phyloP scores from a whole-genome alignment of 352 stramenopile genomes.

The Phytophthora agathidicida region DNA sequence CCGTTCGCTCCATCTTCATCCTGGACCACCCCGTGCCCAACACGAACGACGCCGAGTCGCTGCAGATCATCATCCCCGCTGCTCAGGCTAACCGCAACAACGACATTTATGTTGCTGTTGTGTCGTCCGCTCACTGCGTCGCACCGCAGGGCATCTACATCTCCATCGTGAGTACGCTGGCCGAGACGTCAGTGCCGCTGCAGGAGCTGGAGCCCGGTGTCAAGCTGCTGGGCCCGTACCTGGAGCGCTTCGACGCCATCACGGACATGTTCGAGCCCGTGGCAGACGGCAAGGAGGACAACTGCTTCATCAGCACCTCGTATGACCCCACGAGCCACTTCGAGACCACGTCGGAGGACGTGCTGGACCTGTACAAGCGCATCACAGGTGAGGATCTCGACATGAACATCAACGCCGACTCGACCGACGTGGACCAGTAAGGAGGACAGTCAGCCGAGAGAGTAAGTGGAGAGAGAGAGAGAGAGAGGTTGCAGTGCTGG shows the following conservation, averaged over 20 bases:
- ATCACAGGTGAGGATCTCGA: slow-evolving; percentile 98
- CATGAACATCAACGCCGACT: slow-evolving; percentile 98
- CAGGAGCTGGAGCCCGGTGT: slow-evolving; percentile 95
- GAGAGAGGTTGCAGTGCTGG: neutral
- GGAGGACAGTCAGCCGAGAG: neutral
- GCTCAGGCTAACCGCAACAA: slow-evolving; percentile 94
- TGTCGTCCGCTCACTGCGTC: slow-evolving; percentile 95
- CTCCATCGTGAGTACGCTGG: slow-evolving; percentile 98
- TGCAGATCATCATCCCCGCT: slow-evolving; percentile 99
- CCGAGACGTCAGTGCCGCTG: slow-evolving; percentile 96
- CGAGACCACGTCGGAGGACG: slow-evolving; percentile 96
- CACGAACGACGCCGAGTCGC: slow-evolving; percentile 96
- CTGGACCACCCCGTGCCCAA: slow-evolving; percentile 98
- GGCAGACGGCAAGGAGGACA: slow-evolving; percentile 90
- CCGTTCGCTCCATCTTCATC: slow-evolving; percentile 99
- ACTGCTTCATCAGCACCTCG: slow-evolving; percentile 98
- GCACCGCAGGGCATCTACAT: slow-evolving; percentile 97
- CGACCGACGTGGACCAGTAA: slow-evolving; percentile 95
- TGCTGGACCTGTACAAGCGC: slow-evolving; percentile 97
- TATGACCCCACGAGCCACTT: slow-evolving; percentile 96
- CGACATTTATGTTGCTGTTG: slow-evolving; percentile 99
- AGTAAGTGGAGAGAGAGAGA: slow-evolving; percentile 9
- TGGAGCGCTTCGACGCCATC: slow-evolving; percentile 97
- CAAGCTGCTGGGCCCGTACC: slow-evolving; percentile 95
- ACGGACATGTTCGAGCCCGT: slow-evolving; percentile 95